These are phyloP conservation scores for Trichoderma atrobrunneum DNA, from an alignment of 2,329 filamentous ascomycete species.

Conservation along the genomic window DNA sequence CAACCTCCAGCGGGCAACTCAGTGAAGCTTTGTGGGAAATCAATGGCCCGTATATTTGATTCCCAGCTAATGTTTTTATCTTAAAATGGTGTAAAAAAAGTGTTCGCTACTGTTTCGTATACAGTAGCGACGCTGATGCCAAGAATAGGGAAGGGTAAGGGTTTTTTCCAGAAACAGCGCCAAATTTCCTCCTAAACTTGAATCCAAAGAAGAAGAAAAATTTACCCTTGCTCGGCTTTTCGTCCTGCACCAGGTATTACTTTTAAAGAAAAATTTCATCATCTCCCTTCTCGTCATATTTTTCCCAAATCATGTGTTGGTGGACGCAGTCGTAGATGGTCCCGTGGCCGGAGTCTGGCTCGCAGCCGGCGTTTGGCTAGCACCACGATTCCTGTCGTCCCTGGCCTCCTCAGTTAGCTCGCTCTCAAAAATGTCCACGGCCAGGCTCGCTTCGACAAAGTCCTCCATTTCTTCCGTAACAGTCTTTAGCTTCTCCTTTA, in stretches of 20 bases:
- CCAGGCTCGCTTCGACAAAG: conserved; percentile 84
- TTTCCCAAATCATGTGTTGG: not conserved
- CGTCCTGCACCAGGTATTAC: not conserved
- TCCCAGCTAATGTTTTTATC: not conserved
- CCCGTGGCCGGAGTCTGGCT: conserved; percentile 5
- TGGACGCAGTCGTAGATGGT: not conserved
- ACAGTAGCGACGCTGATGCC: not conserved
- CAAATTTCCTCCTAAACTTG: not conserved
- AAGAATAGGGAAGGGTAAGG: not conserved
- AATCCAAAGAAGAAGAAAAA: not conserved
- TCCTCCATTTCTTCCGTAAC: conserved; percentile 96
- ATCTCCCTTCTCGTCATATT: not conserved
- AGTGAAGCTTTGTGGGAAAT: not conserved
- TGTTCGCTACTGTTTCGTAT: not conserved
- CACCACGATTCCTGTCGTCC: conserved; percentile 35
- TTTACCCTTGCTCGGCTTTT: not conserved
- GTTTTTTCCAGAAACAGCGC: not conserved
- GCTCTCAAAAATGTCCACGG: conserved; percentile 71
- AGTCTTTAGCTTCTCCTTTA: conserved; percentile 95
- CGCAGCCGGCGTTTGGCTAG: conserved; percentile 23
- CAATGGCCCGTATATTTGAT: conserved; percentile 8
- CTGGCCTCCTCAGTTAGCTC: conserved; percentile 53
- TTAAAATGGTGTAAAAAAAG: not conserved
- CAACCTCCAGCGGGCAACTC: not conserved
- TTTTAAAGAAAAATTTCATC: not conserved